These are phyloP conservation scores for Solanum pinnatisectum DNA, from an alignment of 257 asterid species.

Conservation along the genomic window DNA sequence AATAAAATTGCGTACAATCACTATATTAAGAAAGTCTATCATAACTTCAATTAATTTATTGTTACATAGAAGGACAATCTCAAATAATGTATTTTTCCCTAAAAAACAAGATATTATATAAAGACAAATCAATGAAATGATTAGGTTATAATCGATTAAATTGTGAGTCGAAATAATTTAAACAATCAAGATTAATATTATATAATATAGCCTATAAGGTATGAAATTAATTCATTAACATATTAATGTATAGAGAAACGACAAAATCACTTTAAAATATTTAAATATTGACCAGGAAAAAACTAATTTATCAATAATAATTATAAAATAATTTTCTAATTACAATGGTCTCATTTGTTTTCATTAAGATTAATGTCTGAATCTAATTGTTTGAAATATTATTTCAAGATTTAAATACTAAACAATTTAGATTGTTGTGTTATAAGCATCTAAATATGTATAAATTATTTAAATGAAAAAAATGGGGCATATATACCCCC, in stretches of 20 bases:
- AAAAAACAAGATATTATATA: too few relatives aligned
- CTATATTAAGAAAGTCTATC: neutral
- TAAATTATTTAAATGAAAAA: neutral
- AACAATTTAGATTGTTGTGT: neutral
- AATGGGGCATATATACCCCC: too few relatives aligned
- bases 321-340: too few relatives aligned
- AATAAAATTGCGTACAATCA: neutral
- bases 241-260: neutral
- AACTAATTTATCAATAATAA: neutral
- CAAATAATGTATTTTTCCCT: too few relatives aligned
- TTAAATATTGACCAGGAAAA: too few relatives aligned
- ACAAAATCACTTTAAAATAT: too few relatives aligned
- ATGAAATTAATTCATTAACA: neutral
- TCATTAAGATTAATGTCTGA: neutral
- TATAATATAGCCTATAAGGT: neutral
- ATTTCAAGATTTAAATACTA: neutral
- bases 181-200: too few relatives aligned
- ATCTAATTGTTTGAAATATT: neutral
- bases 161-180: neutral
- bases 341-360: neutral
- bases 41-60: neutral
- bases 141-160: neutral
- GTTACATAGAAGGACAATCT: neutral
- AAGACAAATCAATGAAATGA: neutral
- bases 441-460: neutral